Evolutionary conservation across 805 yeast species (phyloP).

Genomic region (Pichia deserticola): DNA sequence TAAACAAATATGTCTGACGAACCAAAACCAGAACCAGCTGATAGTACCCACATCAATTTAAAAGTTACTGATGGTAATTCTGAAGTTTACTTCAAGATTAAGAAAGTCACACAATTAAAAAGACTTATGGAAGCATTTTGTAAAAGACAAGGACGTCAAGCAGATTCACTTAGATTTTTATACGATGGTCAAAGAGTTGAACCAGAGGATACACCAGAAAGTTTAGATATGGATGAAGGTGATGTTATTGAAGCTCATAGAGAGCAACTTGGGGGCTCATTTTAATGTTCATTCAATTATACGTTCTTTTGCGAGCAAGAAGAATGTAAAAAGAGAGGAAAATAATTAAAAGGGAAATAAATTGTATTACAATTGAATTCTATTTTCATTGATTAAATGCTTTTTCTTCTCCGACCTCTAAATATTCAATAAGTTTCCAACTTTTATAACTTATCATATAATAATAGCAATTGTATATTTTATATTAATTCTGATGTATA

Average conservation of each 20-base stretch:
- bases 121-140: conserved; percentile 98
- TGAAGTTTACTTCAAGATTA: conserved; percentile 93
- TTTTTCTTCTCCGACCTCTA: too few species aligned
- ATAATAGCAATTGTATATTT: too few species aligned
- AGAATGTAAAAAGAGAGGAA: too few species aligned
- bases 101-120: conserved; percentile 83
- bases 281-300: not conserved
- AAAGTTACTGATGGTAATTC: conserved; percentile 91
- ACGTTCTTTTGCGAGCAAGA: not conserved
- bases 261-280: conserved; percentile 75
- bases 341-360: too few species aligned
- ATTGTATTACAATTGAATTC: too few species aligned
- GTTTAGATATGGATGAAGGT: conserved; percentile 88
- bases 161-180: conserved; percentile 76
- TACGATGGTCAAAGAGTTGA: conserved; percentile 88
- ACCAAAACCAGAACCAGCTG: conserved; percentile 44
- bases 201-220: conserved; percentile 88
- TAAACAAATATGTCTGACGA: conserved; percentile 26
- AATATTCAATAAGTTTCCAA: too few species aligned
- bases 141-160: conserved; percentile 90
- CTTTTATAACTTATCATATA: too few species aligned
- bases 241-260: conserved; percentile 96
- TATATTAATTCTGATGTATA: too few species aligned
- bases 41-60: conserved; percentile 64
- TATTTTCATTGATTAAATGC: too few species aligned